phyloP scores from a whole-genome alignment of 2,329 filamentous ascomycete species.

The Cordyceps fumosorosea region DNA sequence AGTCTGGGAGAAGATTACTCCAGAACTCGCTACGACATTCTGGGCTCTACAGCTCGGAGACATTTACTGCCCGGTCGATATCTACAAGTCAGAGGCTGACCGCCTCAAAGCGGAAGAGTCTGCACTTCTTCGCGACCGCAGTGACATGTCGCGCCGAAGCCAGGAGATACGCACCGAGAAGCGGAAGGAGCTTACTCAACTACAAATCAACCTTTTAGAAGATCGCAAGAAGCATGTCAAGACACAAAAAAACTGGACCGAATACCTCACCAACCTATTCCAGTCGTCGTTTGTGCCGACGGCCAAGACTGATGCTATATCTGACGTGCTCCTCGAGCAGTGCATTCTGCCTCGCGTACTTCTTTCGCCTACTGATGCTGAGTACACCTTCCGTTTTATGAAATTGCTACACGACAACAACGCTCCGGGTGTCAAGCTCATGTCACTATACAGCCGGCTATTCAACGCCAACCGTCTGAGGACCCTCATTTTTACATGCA shows the following conservation, averaged over 20 bases:
- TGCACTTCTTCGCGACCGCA: constrained; percentile 62
- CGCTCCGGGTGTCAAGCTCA: constrained; percentile 78
- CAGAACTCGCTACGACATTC: constrained; percentile 83
- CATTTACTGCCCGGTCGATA: constrained; percentile 65
- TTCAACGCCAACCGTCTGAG: constrained; percentile 78
- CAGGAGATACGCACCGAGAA: constrained; percentile 58
- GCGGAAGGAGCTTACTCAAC: constrained; percentile 61
- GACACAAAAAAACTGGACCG: constrained; percentile 59
- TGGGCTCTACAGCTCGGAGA: constrained; percentile 87
- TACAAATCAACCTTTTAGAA: constrained; percentile 62
- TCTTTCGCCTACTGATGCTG: constrained; percentile 78
- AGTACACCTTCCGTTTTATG: constrained; percentile 81
- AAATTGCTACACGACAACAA: constrained; percentile 81
- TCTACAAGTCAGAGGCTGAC: constrained; percentile 71
- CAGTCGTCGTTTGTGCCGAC: constrained; percentile 69
- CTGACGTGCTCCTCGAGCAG: constrained; percentile 75
- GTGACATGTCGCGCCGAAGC: constrained; percentile 63
- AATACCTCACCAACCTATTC: constrained; percentile 69
- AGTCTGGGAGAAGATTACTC: constrained; percentile 63
- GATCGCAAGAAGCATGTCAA: constrained; percentile 67
- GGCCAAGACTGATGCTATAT: constrained; percentile 58
- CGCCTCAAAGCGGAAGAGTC: constrained; percentile 61
- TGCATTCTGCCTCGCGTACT: constrained; percentile 86
- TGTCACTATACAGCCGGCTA: constrained; percentile 74
- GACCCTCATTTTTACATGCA: constrained; percentile 80